phyloP scores from a whole-genome alignment of 2,329 filamentous ascomycete species.

The Fusarium nematophilum region DNA sequence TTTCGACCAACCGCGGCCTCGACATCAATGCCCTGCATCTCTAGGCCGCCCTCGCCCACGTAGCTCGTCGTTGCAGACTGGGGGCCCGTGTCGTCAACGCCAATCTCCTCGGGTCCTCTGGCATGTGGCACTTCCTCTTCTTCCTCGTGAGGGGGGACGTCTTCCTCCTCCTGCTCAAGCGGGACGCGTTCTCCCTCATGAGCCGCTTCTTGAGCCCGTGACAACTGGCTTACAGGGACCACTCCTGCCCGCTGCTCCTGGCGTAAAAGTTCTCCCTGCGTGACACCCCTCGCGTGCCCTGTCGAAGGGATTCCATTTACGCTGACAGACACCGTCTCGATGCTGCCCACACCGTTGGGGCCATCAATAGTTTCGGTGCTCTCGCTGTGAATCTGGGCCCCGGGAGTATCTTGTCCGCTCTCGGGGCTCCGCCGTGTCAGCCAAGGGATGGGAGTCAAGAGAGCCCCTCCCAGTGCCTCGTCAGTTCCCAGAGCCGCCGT shows the following conservation, averaged over 20 bases:
- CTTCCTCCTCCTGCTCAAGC: conserved; percentile 44
- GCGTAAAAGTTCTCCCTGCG: conserved; percentile 85
- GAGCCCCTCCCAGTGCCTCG: conserved; percentile 87
- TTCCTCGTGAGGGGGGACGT: conserved; percentile 52
- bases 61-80: conserved; percentile 62
- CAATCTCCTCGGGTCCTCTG: conserved; percentile 85
- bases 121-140: conserved; percentile 79
- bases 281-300: conserved; percentile 67
- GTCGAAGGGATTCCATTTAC: conserved; percentile 75
- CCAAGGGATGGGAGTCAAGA: conserved; percentile 96
- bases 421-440: conserved; percentile 60
- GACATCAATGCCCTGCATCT: conserved; percentile 67
- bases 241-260: conserved; percentile 87
- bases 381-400: conserved; percentile 71
- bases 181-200: conserved; percentile 44
- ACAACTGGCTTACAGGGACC: conserved; percentile 74
- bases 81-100: conserved; percentile 86
- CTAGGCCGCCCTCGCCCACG: conserved; percentile 55
- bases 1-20: conserved; percentile 71
- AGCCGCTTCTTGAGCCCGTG: conserved; percentile 53
- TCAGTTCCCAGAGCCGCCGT: conserved; percentile 76
- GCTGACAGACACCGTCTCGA: conserved; percentile 83
- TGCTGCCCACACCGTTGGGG: conserved; percentile 80
- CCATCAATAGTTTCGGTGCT: conserved; percentile 84
- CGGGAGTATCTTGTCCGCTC: conserved; percentile 44